A percentile compares a stretch with the other conserved stretches of the same genome.
phyloP scores from a whole-genome alignment of 2,329 filamentous ascomycete genomes.

The Pseudogymnoascus sp. region DNA sequence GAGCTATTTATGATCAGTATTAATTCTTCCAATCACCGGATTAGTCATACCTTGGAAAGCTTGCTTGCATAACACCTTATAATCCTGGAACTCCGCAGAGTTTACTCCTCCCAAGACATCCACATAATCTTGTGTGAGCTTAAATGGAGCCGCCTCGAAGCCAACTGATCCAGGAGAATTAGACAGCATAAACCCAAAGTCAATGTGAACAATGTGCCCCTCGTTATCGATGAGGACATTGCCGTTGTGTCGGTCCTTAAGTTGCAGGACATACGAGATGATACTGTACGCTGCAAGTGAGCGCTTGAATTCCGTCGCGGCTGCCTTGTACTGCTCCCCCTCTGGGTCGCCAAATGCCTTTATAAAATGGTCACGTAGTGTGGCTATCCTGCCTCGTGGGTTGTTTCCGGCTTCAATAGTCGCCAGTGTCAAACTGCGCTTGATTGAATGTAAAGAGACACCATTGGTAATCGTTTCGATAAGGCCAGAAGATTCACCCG shows the following conservation, averaged over 20 bases:
- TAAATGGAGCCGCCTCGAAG: slow-evolving; percentile 82
- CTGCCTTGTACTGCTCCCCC: slow-evolving; percentile 61
- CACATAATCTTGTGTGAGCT: slow-evolving; percentile 79
- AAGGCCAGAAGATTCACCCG: slow-evolving; percentile 74
- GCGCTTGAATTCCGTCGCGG: slow-evolving; percentile 71
- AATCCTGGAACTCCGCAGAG: slow-evolving; percentile 64
- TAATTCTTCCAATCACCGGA: not conserved
- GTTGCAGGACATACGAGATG: slow-evolving; percentile 74
- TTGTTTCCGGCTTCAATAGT: slow-evolving; percentile 68
- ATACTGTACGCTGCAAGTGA: slow-evolving; percentile 82
- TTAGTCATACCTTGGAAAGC: slow-evolving; percentile 65
- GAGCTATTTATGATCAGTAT: slow-evolving; percentile 40
- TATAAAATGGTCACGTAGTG: slow-evolving; percentile 72
- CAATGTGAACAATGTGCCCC: slow-evolving; percentile 81
- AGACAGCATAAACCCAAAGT: slow-evolving; percentile 85
- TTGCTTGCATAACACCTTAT: slow-evolving; percentile 73
- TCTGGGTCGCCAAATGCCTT: slow-evolving; percentile 70
- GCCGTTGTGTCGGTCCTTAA: slow-evolving; percentile 81
- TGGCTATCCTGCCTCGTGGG: slow-evolving; percentile 68
- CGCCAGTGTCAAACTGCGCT: slow-evolving; percentile 71
- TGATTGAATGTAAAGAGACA: slow-evolving; percentile 78
- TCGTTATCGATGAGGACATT: slow-evolving; percentile 82
- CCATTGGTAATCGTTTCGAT: slow-evolving; percentile 87
- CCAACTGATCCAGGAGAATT: slow-evolving; percentile 80
- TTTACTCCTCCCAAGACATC: slow-evolving; percentile 72